These are phyloP conservation scores for Daldinia caldariorum DNA, from an alignment of 495 filamentous ascomycete species.

Conservation along the genomic window DNA sequence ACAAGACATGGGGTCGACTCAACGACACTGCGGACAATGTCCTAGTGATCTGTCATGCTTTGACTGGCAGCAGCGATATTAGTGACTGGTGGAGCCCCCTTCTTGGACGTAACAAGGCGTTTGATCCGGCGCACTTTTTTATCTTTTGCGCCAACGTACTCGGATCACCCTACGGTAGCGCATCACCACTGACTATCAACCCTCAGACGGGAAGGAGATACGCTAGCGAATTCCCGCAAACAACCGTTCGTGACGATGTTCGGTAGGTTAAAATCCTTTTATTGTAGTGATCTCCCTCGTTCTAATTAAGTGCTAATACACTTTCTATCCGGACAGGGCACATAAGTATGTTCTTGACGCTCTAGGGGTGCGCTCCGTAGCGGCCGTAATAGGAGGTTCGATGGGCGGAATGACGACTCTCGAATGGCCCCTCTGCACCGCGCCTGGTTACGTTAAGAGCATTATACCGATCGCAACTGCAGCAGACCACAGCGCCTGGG, in stretches of 20 bases:
- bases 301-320: slow-evolving; percentile 4
- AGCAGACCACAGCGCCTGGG: slow-evolving; percentile 52
- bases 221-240: slow-evolving; percentile 51
- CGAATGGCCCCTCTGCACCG: slow-evolving; percentile 50
- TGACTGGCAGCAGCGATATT: slow-evolving; percentile 53
- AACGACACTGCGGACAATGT: slow-evolving; percentile 49
- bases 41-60: slow-evolving; percentile 52
- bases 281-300: neutral
- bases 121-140: slow-evolving; percentile 51
- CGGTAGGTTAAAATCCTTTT: slow-evolving; percentile 34
- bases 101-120: slow-evolving; percentile 47
- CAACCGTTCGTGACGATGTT: slow-evolving; percentile 54
- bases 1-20: slow-evolving; percentile 52
- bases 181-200: slow-evolving; percentile 46
- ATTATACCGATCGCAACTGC: slow-evolving; percentile 52
- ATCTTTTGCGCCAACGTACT: slow-evolving; percentile 52
- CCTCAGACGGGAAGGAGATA: slow-evolving; percentile 46
- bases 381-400: slow-evolving; percentile 51
- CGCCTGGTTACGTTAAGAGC: slow-evolving; percentile 44
- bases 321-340: slow-evolving; percentile 32
- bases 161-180: slow-evolving; percentile 52
- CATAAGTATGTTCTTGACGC: slow-evolving; percentile 52
- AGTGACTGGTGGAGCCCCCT: slow-evolving; percentile 53
- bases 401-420: slow-evolving; percentile 55
- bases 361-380: slow-evolving; percentile 48